phyloP scores from a whole-genome alignment of 2,329 filamentous ascomycete genomes.

The Endocalyx cinctus region DNA sequence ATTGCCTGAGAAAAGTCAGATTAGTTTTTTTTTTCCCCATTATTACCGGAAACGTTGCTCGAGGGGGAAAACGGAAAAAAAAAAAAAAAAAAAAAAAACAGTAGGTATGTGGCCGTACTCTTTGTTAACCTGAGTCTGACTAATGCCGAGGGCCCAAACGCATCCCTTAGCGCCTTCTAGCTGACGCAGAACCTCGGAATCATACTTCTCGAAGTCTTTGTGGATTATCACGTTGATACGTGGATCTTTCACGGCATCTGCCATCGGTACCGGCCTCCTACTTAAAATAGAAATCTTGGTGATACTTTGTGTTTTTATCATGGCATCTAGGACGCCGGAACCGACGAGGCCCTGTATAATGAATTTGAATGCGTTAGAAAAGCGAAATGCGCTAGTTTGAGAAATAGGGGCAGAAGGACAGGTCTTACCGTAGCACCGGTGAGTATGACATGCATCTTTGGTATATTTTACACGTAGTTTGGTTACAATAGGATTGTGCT shows the following conservation, averaged over 20 bases:
- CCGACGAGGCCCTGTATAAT: slow-evolving; percentile 51
- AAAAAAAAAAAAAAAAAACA: too few relatives aligned
- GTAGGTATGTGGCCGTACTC: slow-evolving; percentile 37
- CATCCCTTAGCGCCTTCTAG: slow-evolving; percentile 62
- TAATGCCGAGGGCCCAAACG: slow-evolving; percentile 70
- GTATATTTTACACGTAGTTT: too few relatives aligned
- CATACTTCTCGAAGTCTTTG: slow-evolving; percentile 60
- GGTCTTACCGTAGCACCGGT: slow-evolving; percentile 57
- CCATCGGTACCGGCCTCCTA: slow-evolving; percentile 60
- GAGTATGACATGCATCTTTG: slow-evolving; percentile 60
- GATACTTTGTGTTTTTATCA: slow-evolving; percentile 52
- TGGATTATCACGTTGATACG: slow-evolving; percentile 65
- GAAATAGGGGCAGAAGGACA: not conserved
- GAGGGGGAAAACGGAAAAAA: too few relatives aligned
- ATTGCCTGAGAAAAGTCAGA: slow-evolving; percentile 42
- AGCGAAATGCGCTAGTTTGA: not conserved
- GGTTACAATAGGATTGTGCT: too few relatives aligned
- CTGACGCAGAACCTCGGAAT: slow-evolving; percentile 49
- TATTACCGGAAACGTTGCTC: too few relatives aligned
- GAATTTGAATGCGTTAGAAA: not conserved
- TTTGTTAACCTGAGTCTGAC: slow-evolving; percentile 52
- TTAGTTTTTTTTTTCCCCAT: not conserved
- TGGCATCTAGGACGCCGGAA: slow-evolving; percentile 55
- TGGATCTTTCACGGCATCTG: slow-evolving; percentile 50
- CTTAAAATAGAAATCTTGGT: slow-evolving; percentile 61